Conservation (phyloP, 1,284 basidiomycete species). For the Ganoderma lucidum region DNA sequence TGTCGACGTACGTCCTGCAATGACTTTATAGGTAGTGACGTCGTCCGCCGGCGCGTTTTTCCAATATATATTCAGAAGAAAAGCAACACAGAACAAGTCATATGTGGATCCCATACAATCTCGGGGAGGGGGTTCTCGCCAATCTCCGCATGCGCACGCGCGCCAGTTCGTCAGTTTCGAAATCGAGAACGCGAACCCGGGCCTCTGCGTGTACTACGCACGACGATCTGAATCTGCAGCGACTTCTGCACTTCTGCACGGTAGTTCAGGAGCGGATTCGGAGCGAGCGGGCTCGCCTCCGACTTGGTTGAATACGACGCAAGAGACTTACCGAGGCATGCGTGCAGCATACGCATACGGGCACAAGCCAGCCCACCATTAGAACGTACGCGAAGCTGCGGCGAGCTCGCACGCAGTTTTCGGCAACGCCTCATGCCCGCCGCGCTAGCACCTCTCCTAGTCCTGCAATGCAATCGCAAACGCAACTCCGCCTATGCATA, state of each 20-base stretch:
- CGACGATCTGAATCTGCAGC: neutral
- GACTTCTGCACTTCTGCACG: neutral
- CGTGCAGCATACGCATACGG: neutral
- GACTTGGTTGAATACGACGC: neutral
- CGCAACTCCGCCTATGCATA: neutral
- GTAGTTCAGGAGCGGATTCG: neutral
- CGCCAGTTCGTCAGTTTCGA: neutral
- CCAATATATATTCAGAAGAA: neutral
- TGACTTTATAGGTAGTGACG: neutral
- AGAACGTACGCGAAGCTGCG: constrained; percentile 4
- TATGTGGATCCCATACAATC: neutral
- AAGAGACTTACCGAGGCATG: neutral
- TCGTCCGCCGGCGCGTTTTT: neutral
- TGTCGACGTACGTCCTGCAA: neutral
- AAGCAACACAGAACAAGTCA: neutral
- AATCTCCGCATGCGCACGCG: neutral
- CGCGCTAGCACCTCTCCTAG: neutral
- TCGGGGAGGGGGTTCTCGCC: neutral
- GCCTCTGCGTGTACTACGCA: neutral
- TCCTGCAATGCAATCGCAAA: neutral
- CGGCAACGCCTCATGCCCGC: neutral
- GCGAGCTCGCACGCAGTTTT: neutral
- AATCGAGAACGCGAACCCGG: neutral
- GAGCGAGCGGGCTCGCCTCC: neutral
- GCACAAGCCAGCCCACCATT: neutral